These are phyloP conservation scores for Trypanosoma caninum DNA, from an alignment of 208 protist species.

Conservation along the genomic window DNA sequence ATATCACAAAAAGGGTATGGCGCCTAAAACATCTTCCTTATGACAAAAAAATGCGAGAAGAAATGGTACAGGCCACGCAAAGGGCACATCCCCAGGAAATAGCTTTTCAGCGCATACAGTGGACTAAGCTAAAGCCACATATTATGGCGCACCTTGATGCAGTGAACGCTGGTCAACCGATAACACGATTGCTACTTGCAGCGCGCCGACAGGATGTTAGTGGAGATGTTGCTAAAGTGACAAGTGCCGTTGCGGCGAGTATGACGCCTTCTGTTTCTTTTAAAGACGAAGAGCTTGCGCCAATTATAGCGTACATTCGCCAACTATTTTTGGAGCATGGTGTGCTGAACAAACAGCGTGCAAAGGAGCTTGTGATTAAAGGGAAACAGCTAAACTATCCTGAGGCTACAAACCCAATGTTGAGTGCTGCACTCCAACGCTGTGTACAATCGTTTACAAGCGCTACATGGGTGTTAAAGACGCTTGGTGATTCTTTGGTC, in stretches of 20 bases:
- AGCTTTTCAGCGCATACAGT: constrained; percentile 45
- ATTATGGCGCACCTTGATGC: constrained; percentile 42
- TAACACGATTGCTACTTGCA: constrained; percentile 34
- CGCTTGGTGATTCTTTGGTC: constrained; percentile 53
- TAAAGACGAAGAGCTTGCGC: constrained; percentile 43
- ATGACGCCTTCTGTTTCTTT: constrained; percentile 8
- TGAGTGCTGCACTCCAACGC: constrained; percentile 63
- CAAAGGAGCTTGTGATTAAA: constrained; percentile 75
- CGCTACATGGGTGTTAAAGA: constrained; percentile 77
- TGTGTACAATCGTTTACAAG: constrained; percentile 73
- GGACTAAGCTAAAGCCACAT: constrained; percentile 33
- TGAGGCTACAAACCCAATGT: constrained; percentile 66
- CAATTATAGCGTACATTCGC: constrained; percentile 62
- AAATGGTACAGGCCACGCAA: constrained; percentile 25
- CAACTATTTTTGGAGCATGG: constrained; percentile 74
- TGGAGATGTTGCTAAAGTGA: not conserved
- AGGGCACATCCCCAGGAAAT: constrained; percentile 38
- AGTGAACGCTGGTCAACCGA: constrained; percentile 33
- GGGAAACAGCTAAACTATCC: constrained; percentile 61
- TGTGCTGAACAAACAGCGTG: constrained; percentile 78
- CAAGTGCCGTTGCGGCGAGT: not conserved
- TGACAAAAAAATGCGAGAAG: constrained; percentile 18
- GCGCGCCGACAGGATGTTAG: not conserved
- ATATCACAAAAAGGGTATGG: constrained; percentile 60
- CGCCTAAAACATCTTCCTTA: constrained; percentile 50